phyloP scores from a whole-genome alignment of 2,329 filamentous ascomycete genomes.

The Cladosporium velox region DNA sequence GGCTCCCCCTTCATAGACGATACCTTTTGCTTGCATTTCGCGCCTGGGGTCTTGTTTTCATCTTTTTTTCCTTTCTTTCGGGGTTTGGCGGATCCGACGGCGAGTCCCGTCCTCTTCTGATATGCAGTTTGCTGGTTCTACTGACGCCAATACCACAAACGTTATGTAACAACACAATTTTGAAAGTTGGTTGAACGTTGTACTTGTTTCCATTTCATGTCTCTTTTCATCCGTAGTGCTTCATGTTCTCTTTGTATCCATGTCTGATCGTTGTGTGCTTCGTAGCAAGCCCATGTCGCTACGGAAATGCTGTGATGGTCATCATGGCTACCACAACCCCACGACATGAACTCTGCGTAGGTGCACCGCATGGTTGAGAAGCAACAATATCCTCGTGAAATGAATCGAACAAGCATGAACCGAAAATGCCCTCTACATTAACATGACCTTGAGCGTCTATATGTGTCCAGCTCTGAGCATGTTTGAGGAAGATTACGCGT shows the following conservation, averaged over 20 bases:
- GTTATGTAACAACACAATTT: slow-evolving; percentile 15
- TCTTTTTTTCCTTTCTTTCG: not conserved
- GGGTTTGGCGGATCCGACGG: slow-evolving; percentile 12
- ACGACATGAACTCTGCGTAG: not conserved
- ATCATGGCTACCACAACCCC: not conserved
- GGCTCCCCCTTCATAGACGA: slow-evolving; percentile 1
- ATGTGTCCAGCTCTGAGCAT: not conserved
- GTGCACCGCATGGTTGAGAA: not conserved
- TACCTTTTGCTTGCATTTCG: slow-evolving; percentile 2
- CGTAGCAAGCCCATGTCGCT: not conserved
- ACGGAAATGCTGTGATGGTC: not conserved
- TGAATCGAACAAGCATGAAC: not conserved
- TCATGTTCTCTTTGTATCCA: not conserved
- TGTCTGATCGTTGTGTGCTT: not conserved
- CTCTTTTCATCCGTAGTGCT: not conserved
- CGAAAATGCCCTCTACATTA: not conserved
- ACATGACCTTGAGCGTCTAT: not conserved
- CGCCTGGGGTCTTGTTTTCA: not conserved
- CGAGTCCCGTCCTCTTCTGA: slow-evolving; percentile 8
- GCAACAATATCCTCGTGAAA: not conserved
- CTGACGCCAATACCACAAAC: slow-evolving; percentile 13
- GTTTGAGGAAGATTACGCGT: not conserved
- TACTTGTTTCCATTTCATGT: not conserved
- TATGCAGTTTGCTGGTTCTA: slow-evolving; percentile 14
- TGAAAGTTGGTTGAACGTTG: slow-evolving; percentile 6